Conservation (phyloP, 2,329 filamentous ascomycete species). For the Mollisiaceae sp. region DNA sequence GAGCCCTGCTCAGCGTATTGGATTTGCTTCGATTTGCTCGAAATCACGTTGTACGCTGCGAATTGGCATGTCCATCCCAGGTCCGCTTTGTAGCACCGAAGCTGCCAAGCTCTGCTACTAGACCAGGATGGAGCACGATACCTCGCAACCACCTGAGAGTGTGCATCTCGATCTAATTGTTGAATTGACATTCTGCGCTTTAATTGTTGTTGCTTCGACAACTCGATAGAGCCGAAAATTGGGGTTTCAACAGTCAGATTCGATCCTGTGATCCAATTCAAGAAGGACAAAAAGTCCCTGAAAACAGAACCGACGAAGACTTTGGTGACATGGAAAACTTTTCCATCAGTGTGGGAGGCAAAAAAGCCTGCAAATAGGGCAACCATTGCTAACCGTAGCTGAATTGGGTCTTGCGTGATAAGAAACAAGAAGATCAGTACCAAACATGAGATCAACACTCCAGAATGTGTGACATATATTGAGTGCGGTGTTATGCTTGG, state of each 20-base stretch:
- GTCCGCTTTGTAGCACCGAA: not conserved
- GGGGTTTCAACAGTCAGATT: not conserved
- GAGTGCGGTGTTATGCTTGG: not conserved
- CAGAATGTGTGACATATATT: not conserved
- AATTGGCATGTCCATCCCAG: not conserved
- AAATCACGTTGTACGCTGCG: not conserved
- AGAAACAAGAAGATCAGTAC: not conserved
- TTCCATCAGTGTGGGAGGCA: not conserved
- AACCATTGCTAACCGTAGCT: not conserved
- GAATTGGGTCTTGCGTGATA: not conserved
- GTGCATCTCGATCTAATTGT: not conserved
- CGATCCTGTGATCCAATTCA: not conserved
- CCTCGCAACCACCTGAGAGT: not conserved
- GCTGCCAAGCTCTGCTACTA: not conserved
- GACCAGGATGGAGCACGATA: not conserved
- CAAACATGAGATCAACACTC: not conserved
- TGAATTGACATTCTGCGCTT: not conserved
- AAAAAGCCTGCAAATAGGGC: not conserved
- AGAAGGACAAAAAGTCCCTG: not conserved
- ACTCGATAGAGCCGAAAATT: not conserved
- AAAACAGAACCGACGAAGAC: not conserved
- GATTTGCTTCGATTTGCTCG: not conserved
- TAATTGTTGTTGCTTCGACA: not conserved
- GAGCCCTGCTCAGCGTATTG: not conserved
- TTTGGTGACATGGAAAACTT: not conserved